phyloP scores from a whole-genome alignment of 345 rosid species.

The Lepidium aucheri region DNA sequence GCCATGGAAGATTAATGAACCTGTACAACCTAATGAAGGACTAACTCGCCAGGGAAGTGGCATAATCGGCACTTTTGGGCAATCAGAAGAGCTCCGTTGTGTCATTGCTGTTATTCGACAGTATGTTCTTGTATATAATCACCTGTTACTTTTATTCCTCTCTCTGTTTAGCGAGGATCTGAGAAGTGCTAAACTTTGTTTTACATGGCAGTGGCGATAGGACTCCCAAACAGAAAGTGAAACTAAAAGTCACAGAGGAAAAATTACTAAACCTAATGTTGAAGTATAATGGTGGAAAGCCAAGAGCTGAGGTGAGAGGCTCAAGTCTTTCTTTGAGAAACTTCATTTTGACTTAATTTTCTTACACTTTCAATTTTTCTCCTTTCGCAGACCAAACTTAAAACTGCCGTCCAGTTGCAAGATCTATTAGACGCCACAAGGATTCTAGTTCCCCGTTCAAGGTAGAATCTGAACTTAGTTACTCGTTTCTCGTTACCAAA shows the following conservation, averaged over 20 bases:
- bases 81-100: slow-evolving; percentile 95
- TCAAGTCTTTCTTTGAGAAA: neutral
- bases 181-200: neutral
- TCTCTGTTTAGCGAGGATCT: slow-evolving; percentile 6
- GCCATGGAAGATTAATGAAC: slow-evolving; percentile 94
- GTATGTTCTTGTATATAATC: slow-evolving; percentile 41
- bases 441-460: slow-evolving; percentile 89
- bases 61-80: slow-evolving; percentile 88
- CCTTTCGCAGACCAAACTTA: slow-evolving; percentile 81
- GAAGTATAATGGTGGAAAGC: slow-evolving; percentile 96
- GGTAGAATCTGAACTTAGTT: slow-evolving; percentile 36
- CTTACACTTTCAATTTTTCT: slow-evolving; percentile 2
- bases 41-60: slow-evolving; percentile 98
- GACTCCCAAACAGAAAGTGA: slow-evolving; percentile 99
- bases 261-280: slow-evolving; percentile 88
- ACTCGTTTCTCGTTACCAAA: neutral
- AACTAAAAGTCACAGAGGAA: slow-evolving; percentile 97
- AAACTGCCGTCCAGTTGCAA: slow-evolving; percentile 96
- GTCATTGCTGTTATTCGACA: slow-evolving; percentile 95
- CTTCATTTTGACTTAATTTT: neutral
- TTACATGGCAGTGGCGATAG: slow-evolving; percentile 76
- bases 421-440: slow-evolving; percentile 98
- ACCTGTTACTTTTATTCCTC: neutral
- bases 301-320: slow-evolving; percentile 75
- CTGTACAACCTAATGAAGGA: slow-evolving; percentile 72